Evolutionary conservation across 73 alveolate genomes (phyloP).

Genomic region (Paramecium primaurelia): DNA sequence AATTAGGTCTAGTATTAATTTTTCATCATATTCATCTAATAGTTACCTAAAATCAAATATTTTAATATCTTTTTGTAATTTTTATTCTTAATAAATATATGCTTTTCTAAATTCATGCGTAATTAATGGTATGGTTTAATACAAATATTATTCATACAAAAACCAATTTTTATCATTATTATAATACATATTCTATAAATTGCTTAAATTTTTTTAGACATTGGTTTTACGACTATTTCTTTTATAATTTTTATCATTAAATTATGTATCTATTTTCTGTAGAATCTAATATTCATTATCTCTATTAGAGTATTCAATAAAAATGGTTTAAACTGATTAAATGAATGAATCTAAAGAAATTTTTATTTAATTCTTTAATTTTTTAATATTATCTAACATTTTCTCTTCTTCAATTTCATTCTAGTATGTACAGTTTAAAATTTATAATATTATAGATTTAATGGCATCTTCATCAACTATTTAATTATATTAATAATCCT

Average conservation of each 20-base stretch:
- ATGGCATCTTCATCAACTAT: neutral
- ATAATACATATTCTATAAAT: too few relatives aligned
- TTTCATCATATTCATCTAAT: too few relatives aligned
- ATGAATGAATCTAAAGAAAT: too few relatives aligned
- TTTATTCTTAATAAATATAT: too few relatives aligned
- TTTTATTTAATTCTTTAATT: too few relatives aligned
- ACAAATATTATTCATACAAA: neutral
- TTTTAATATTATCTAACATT: neutral
- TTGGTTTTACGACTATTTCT: neutral
- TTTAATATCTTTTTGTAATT: neutral
- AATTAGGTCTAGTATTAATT: neutral
- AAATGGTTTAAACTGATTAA: too few relatives aligned
- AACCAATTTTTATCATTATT: neutral
- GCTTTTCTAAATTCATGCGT: neutral
- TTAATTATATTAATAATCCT: neutral
- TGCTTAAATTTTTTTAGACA: neutral
- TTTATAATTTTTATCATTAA: too few relatives aligned
- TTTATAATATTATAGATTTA: neutral
- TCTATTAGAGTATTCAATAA: too few relatives aligned
- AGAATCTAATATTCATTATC: too few relatives aligned
- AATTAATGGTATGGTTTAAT: neutral
- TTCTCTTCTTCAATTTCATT: neutral
- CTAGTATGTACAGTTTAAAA: neutral
- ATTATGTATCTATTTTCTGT: neutral
- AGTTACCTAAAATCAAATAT: too few relatives aligned